phyloP scores from a whole-genome alignment of 345 rosid species.

The Lagerstroemia speciosa region DNA sequence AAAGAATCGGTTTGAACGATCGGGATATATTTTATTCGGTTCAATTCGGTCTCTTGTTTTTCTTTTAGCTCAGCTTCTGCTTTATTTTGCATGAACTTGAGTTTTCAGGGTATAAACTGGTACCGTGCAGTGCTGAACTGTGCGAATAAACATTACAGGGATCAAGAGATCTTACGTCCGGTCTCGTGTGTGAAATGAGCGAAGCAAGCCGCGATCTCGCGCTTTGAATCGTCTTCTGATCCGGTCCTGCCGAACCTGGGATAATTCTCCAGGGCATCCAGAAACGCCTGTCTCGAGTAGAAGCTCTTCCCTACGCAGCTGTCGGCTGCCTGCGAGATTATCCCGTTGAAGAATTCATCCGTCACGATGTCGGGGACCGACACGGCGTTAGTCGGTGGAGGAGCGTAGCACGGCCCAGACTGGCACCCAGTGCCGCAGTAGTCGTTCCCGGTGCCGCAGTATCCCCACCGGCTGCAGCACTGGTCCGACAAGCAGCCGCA shows the following conservation, averaged over 20 bases:
- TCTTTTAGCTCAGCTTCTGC: too few species aligned
- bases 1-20: too few species aligned
- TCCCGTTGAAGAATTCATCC: conserved; percentile 28
- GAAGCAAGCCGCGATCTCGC: conserved; percentile 46
- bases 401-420: conserved; percentile 16
- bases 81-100: too few species aligned
- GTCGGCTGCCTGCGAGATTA: conserved; percentile 18
- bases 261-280: conserved; percentile 17
- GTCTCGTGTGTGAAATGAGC: conserved; percentile 46
- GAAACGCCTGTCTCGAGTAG: conserved; percentile 30
- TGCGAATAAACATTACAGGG: too few species aligned
- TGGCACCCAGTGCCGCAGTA: conserved; percentile 22
- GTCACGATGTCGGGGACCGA: conserved; percentile 27
- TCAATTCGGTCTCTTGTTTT: too few species aligned
- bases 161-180: conserved; percentile 37
- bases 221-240: conserved; percentile 25
- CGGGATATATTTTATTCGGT: too few species aligned
- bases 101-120: too few species aligned
- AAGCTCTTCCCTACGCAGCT: conserved; percentile 32
- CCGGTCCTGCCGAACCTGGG: conserved; percentile 29
- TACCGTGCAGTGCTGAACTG: too few species aligned
- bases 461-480: conserved; percentile 29
- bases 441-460: conserved; percentile 18
- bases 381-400: conserved; percentile 5
- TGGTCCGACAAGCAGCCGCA: conserved; percentile 21